Base-by-base conservation (phyloP, 371 early-diverging fungal species). In the Actinomortierella wolfii region DNA sequence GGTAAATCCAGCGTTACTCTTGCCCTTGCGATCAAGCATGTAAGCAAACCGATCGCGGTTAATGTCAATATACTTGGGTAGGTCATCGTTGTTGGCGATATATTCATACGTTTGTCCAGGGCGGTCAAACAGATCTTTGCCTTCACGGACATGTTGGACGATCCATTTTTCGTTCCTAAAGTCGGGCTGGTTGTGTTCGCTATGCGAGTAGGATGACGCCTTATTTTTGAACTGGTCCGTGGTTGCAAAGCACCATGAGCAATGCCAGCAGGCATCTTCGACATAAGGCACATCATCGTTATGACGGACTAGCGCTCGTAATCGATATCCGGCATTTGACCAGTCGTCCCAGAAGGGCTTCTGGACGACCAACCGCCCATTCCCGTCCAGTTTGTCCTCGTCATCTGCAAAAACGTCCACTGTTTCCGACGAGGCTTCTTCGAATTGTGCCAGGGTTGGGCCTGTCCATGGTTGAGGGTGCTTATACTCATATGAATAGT, bases 171-270 rank as follows among this genome's bases (percentile, higher is more conserved):
- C 40, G 5, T 54, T 29, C 59, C n/a, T 55, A n/a, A 34, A 55
- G 6, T 4, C 25, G 46, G 58, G 40, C 2, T 55, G 54, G 44
- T 55, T 46, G 2, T 55, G 54, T 15, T 61, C 61, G 8, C 42
- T n/a, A 15, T 61, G 61, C 42, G 61, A 61, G 42, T 61, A 61
- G 3, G 55, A 54, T 13, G 15, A 14, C 48, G 54, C 49, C 55
- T 61, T 61, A 49, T 49, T 54, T 28, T 23, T 39, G 26, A 54
- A 61, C 28, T 54, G 54, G 7, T 61, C 34, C 6, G 54, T 40
- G 15, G 5, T 14, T 17, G 43, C 40, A 43, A 64, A 64, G 48
- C 64, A 64, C 49, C 57, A 64, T 17, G 64, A 64, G 20, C 64
- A 64, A 28, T 64, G 64, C 57, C 58, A 64, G 40, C 58, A 57